Base-by-base conservation (phyloP, 176 grass and related monocot species). In the Aegilops tauschii region DNA sequence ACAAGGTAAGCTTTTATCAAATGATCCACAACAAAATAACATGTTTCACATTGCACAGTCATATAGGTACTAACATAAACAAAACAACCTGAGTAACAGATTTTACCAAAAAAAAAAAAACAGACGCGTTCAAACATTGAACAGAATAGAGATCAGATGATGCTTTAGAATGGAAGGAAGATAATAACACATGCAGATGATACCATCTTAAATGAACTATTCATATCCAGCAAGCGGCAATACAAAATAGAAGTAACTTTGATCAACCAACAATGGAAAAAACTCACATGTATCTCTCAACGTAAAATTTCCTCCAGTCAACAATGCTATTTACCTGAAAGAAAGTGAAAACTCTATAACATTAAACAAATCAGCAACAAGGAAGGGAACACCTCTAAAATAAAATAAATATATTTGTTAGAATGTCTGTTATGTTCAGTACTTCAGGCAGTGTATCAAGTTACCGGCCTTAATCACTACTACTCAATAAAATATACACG, bases 301-400 rank as follows among this genome's bases (percentile, higher is more conserved):
- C 82, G 82, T 99, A 99, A 89, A 99, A 91, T 73, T 96, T 99
- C 82, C 92, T 91, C 97, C 97, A 99, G 80, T 92, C 92, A 88
- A 96, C 92, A 65, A 99, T 90, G 90, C 94, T 99, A 65, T 96
- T 94, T 71, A 99, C 89, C 94, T 99, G 86, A 91, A 93, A 92
- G 77, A 12, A 71, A 71, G 16, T 25, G 20, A 83, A 8, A 82
- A 72, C 72, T 14, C 64, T 68, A 73, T 49, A 40, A 49, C 5
- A 59, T 29, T 62, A 21, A 65, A 80, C 58, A 54, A 63, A 77
- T 21, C 63, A 42, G 69, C 49, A 88, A 75, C 67, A n/a, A 34
- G 0, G 34, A 73, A 45, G 17, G 50, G 61, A 49, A 73, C 6
- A 45, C 12, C 42, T 69, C 29, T 31, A 82, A 35, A 66, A 14